Evolutionary conservation across 2,329 filamentous ascomycete genomes (phyloP), one percentile per base, ranked within the genome.

Genomic region (Exophiala xenobiotica): DNA sequence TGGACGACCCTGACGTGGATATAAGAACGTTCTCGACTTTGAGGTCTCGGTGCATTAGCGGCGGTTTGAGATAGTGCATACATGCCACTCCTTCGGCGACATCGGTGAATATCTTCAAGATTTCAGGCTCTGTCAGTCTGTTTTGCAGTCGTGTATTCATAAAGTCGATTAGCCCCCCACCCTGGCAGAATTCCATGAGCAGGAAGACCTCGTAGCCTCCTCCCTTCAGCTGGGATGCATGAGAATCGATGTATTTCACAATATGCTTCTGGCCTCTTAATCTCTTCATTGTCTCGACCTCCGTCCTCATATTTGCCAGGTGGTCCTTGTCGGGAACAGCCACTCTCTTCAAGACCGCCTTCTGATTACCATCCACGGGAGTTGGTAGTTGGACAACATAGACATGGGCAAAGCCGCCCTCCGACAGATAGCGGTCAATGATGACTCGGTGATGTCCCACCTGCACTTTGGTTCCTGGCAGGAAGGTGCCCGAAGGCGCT

Each of bases 251-350:
- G 73, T 99, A 99, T 53, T 87, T 96, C 64, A 99, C 93, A 66
- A 99, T 97, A 64, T 93, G 87, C 57, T 85, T 84, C 78, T 97
- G 93, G 51, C 93, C 93, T 77, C 96, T 96, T 64, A 99, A 80
- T 72, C 93, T 91, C 83, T 99, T 99, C 93, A 99, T 99, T 11
- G 93, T 99, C 75, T 99, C 93, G 63, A 99, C 93, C 78, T 99
- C 93, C 61, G 86, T 97, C 70, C 93, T 85, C 93, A 99, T 97
- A 70, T 88, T 91, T 57, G 89, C 88, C 73, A 99, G 78, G 52
- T 92, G 83, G 59, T 95, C 88, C 78, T 95, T 96, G 73, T 99
- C 93, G 24, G 93, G 90, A 46, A 97, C 93, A 27, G 93, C 93
- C 52, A 99, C 93, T 66, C 93, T 81, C 78, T 99, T 96, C 65